Evolutionary conservation across 352 stramenopile species (phyloP).

Genomic region (Globisporangium irregulare): DNA sequence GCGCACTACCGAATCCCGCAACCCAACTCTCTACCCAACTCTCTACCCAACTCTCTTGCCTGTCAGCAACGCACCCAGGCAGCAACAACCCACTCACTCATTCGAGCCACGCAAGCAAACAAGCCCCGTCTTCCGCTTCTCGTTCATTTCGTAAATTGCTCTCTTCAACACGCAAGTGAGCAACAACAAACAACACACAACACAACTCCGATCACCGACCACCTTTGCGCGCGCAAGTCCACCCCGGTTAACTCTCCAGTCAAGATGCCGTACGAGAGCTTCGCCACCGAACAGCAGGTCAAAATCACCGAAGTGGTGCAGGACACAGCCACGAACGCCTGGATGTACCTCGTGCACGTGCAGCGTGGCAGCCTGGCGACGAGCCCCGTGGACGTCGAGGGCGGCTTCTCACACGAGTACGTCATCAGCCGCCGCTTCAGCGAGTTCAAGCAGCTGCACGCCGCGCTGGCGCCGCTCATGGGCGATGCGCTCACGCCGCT

Average conservation of each 20-base stretch:
- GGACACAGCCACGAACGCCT: conserved; percentile 55
- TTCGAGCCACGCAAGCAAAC: background rate
- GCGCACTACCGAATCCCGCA: background rate
- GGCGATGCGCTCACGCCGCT: conserved; percentile 50
- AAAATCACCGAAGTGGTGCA: conserved; percentile 71
- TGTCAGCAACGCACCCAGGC: background rate
- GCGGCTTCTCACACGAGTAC: conserved; percentile 61
- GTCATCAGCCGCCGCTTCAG: conserved; percentile 65
- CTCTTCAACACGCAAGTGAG: conserved; percentile 9
- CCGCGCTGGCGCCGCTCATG: conserved; percentile 52
- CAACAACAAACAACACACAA: background rate
- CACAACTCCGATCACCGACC: background rate
- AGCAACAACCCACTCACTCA: background rate
- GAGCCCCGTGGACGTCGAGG: conserved; percentile 25
- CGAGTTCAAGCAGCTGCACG: conserved; percentile 75
- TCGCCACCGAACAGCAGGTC: conserved; percentile 59
- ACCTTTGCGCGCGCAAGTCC: background rate
- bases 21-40: background rate
- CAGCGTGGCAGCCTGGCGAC: conserved; percentile 38
- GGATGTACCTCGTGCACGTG: conserved; percentile 70
- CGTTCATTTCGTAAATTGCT: conserved; percentile 26
- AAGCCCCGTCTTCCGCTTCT: conserved; percentile 11
- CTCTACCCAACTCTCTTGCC: background rate
- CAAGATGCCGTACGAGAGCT: conserved; percentile 79
- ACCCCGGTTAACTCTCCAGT: background rate